Conservation (phyloP, 768 basidiomycete genomes). For the Amanita brunnescens region DNA sequence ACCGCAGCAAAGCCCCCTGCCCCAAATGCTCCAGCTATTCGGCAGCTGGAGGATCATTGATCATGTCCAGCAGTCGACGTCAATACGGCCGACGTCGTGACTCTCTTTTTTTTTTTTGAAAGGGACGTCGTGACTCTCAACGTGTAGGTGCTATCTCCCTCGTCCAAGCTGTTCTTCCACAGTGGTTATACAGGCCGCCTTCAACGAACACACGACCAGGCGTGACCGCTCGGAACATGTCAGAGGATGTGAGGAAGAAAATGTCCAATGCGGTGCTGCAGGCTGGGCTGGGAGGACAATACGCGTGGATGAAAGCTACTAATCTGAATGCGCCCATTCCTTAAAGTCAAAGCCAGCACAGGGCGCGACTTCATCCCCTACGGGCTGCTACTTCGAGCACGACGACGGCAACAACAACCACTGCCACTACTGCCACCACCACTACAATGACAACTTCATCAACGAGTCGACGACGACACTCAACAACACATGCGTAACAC, state of each 20-base stretch:
- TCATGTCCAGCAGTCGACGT: slow-evolving; percentile 27
- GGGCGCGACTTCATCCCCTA: slow-evolving; percentile 23
- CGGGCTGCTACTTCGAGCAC: slow-evolving; percentile 22
- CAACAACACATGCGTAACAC: slow-evolving; percentile 51
- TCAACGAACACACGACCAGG: slow-evolving; percentile 60
- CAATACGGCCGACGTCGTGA: slow-evolving; percentile 66
- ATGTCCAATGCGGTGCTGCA: slow-evolving; percentile 87
- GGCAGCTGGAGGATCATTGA: slow-evolving; percentile 11
- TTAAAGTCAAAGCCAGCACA: slow-evolving; percentile 29
- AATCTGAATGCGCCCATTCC: too few species aligned
- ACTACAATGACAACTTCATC: too few species aligned
- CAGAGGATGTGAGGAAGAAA: slow-evolving; percentile 87
- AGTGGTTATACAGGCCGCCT: slow-evolving; percentile 30
- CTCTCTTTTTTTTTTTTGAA: too few species aligned
- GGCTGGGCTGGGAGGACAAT: slow-evolving; percentile 76
- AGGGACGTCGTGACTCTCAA: slow-evolving; percentile 78
- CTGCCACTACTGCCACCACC: too few species aligned
- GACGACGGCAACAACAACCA: too few species aligned
- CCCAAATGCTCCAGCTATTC: slow-evolving; percentile 10
- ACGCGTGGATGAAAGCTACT: too few species aligned
- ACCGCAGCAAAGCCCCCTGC: slow-evolving; percentile 14
- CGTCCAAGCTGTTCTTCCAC: not conserved
- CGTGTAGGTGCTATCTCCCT: slow-evolving; percentile 35
- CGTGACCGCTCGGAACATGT: too few species aligned
- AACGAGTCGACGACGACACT: slow-evolving; percentile 16